Evolutionary conservation across 306 rosid species (phyloP), one percentile per base, ranked within the genome.

Genomic region (Acacia acuminata): DNA sequence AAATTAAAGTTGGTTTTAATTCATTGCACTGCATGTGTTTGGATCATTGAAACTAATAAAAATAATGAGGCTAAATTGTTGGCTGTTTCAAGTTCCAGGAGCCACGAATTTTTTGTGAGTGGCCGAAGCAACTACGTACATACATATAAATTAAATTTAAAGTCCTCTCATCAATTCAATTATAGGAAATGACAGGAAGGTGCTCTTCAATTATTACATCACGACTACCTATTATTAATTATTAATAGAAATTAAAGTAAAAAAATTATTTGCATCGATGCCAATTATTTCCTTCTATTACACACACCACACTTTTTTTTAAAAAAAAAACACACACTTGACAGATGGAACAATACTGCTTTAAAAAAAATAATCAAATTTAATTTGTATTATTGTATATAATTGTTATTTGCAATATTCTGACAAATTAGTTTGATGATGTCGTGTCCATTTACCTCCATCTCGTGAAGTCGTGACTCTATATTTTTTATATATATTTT

Each of bases 101-200:
- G 5, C 8, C 68, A 63, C 38, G 3, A 12, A 1, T 12, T 63
- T 10, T 24, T 11, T 3, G 34, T 30, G 2, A 0, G 1, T 5
- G 68, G 68, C 68, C 38, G 27, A 19, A 70, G 19, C 27, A 27
- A 42, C 61, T 71, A 12, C 51, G 44, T 3, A 11, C 11, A 24
- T 53, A 60, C 1, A 51, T 15, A 24, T 72, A 73, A 44, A 55
- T 55, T 55, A 8, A 43, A 42, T 63, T n/a, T 58, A 24, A 8
- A 56, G 17, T 42, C 22, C 7, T n/a, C n/a, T n/a, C n/a, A n/a
- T n/a, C n/a, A n/a, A n/a, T n/a, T n/a, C n/a, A n/a, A 70, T 80
- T 32, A 47, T 48, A 73, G 63, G 66, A 74, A 75, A 34, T 53
- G 78, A 53, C n/a, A 53, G 67, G 67, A 75, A 19, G 78, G 48